Base-by-base conservation (phyloP, 1,284 basidiomycete species). In the Microbotryum silenes-acaulis region DNA sequence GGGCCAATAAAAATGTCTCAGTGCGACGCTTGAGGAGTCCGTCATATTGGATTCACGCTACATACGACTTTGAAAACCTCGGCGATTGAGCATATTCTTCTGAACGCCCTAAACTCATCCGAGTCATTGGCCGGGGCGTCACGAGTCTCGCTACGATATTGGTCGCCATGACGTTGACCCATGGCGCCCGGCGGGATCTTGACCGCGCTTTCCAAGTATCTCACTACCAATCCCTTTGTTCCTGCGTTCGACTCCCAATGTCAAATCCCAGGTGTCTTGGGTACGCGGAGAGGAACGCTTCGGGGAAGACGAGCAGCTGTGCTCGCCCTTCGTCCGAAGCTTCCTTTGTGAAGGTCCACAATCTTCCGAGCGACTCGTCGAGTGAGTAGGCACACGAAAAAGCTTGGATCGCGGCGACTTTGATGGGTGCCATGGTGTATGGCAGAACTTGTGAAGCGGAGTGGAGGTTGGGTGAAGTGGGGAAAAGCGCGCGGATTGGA, bases 221-320 rank as follows among this genome's bases (percentile, higher is more conserved):
- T 54, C 8, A 52, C 60, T 67, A 75, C 74, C 74, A 75, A 37
- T 69, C 66, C 29, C 74, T 59, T 49, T 70, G 64, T 50, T 71
- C 72, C 8, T 64, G 61, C 12, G 67, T 68, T 42, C 73, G 59
- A 4, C 54, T 53, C 2, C 72, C 73, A 46, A 75, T 69, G 12
- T 55, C 51, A 50, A 75, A 74, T 31, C 66, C 71, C 18, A 74
- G 57, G 18, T 74, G 72, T 20, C 76, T 64, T 2, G 76, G 76
- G 53, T 77, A 77, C 6, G 70, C 74, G 27, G 65, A 67, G 20
- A 77, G 61, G 42, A 85, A 87, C 21, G 84, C 86, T 72, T 88
- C 86, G 3, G 86, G 86, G 70, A 88, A 85, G 18, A 87, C 83
- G 29, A 80, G 83, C 2, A 88, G 72, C 68, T 84, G 79, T 0